These are phyloP conservation scores for Casuarina cunninghamiana DNA, from an alignment of 306 rosid genomes.

Conservation along the genomic window DNA sequence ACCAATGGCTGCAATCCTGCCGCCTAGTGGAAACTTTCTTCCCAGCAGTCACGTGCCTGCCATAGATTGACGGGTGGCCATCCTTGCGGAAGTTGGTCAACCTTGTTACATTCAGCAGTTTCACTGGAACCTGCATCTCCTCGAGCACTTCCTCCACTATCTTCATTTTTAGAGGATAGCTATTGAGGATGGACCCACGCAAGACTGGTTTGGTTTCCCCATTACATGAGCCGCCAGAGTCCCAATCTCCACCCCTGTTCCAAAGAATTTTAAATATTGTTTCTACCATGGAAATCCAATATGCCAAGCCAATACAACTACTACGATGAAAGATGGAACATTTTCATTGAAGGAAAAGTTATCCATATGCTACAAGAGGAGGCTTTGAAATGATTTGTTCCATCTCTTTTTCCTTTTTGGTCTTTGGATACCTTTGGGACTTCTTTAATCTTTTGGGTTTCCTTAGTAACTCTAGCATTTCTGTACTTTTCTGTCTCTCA, in stretches of 20 bases:
- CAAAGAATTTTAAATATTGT: slow-evolving; percentile 9
- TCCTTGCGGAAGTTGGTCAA: slow-evolving; percentile 92
- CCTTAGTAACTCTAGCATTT: too few species aligned
- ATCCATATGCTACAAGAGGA: too few species aligned
- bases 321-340: too few species aligned
- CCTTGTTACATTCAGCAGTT: slow-evolving; percentile 78
- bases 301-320: too few species aligned
- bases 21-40: slow-evolving; percentile 57
- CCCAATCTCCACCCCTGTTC: slow-evolving; percentile 97
- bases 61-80: slow-evolving; percentile 82
- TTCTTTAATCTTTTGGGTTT: too few species aligned
- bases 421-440: too few species aligned
- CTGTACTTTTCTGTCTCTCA: too few species aligned
- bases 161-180: slow-evolving; percentile 92
- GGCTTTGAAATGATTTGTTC: too few species aligned
- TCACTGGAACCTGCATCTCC: slow-evolving; percentile 70
- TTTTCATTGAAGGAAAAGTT: too few species aligned
- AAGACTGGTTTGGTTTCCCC: slow-evolving; percentile 80
- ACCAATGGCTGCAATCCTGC: slow-evolving; percentile 97
- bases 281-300: too few species aligned
- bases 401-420: too few species aligned
- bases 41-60: slow-evolving; percentile 38
- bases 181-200: slow-evolving; percentile 62
- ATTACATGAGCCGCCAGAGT: slow-evolving; percentile 94
- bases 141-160: slow-evolving; percentile 72